Conservation (phyloP, 495 filamentous ascomycete species). For the Aspergillus carlsbadensis region DNA sequence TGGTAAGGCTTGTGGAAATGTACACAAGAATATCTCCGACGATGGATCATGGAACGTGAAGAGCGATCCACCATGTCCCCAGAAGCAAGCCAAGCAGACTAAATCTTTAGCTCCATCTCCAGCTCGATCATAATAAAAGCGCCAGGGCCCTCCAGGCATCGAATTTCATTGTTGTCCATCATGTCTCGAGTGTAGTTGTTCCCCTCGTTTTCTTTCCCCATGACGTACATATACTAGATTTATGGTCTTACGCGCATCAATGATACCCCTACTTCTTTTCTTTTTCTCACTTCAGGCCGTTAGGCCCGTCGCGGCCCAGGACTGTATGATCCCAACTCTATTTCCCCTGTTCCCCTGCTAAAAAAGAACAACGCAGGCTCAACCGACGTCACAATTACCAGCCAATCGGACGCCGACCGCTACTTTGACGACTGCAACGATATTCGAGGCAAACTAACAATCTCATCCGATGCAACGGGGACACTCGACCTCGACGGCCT, state of each 20-base stretch:
- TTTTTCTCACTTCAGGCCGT: not conserved
- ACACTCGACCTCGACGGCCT: slow-evolving; percentile 26
- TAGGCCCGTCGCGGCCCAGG: slow-evolving; percentile 5
- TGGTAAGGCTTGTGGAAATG: not conserved
- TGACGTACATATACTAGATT: not conserved
- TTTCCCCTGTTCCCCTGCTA: not conserved
- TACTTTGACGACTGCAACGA: slow-evolving; percentile 24
- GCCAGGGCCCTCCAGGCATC: not conserved
- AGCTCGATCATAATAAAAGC: not conserved
- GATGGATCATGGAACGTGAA: not conserved
- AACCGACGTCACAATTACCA: slow-evolving; percentile 25
- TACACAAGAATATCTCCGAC: not conserved
- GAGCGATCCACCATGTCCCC: not conserved
- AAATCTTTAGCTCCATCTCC: not conserved
- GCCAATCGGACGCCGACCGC: slow-evolving; percentile 29
- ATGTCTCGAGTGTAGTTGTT: not conserved
- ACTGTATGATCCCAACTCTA: not conserved
- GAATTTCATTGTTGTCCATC: not conserved
- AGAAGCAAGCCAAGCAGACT: slow-evolving; percentile 4
- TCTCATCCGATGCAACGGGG: slow-evolving; percentile 24
- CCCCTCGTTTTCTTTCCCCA: not conserved
- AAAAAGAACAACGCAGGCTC: slow-evolving; percentile 18
- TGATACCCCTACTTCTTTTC: slow-evolving; percentile 5
- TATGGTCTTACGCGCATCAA: not conserved
- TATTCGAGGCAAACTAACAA: slow-evolving; percentile 26